These are phyloP conservation scores for Tulasnella sp. DNA, from an alignment of 768 basidiomycete genomes.

Conservation along the genomic window DNA sequence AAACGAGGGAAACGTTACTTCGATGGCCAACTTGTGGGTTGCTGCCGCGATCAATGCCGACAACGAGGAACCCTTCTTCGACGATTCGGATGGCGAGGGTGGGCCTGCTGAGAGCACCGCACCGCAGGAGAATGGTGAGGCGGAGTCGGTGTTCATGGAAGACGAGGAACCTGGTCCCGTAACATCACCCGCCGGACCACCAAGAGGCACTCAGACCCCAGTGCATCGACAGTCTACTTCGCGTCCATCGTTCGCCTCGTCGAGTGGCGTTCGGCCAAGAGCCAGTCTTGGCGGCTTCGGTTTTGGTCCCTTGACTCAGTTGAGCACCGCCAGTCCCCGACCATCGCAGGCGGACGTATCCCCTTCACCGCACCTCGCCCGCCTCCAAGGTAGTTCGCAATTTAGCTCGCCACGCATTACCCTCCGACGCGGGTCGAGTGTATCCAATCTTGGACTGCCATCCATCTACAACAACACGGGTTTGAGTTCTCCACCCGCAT, in stretches of 20 bases:
- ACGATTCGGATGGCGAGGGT: conserved; percentile 28
- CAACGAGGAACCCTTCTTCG: conserved; percentile 65
- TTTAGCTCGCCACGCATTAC: neutral
- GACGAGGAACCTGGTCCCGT: conserved; percentile 12
- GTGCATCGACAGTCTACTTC: neutral
- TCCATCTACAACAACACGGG: conserved; percentile 24
- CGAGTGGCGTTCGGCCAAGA: neutral
- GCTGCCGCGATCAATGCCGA: conserved; percentile 93
- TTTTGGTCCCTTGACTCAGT: neutral
- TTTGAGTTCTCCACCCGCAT: conserved; percentile 13
- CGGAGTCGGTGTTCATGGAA: conserved; percentile 6
- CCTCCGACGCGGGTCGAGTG: conserved; percentile 1
- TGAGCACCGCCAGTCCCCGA: conserved; percentile 5
- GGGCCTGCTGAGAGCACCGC: conserved; percentile 24
- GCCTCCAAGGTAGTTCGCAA: neutral
- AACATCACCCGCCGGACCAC: neutral
- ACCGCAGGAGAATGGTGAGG: conserved; percentile 17
- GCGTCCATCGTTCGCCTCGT: neutral
- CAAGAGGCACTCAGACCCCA: neutral
- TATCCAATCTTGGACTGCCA: conserved; percentile 13
- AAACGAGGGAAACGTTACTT: conserved; percentile 89
- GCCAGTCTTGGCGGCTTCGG: neutral
- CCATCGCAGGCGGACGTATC: neutral
- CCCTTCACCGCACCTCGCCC: neutral
- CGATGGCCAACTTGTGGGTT: conserved; percentile 94